Conservation (phyloP, 192 early-diverging fungal species). For the Allomyces javanicus region DNA sequence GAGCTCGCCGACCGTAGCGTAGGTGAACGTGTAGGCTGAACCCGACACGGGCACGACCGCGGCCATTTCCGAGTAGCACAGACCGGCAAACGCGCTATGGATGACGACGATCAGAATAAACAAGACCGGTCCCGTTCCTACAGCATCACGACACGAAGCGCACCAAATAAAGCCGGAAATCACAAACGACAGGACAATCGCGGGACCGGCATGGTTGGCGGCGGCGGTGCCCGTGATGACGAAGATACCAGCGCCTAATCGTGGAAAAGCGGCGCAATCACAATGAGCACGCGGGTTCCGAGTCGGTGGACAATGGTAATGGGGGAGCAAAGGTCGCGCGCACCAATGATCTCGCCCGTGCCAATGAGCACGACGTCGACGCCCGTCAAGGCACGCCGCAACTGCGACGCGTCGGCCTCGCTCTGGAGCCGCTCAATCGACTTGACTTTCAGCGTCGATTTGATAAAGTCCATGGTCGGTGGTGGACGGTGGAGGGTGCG, state of each 20-base stretch:
- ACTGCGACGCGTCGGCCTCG: background rate
- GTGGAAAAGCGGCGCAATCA: no score
- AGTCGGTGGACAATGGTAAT: background rate
- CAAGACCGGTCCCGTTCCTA: slow-evolving; percentile 26
- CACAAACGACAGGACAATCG: slow-evolving; percentile 58
- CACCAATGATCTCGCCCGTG: background rate
- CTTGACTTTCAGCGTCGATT: background rate
- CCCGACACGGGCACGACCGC: slow-evolving; percentile 78
- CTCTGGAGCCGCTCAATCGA: background rate
- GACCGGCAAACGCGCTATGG: slow-evolving; percentile 36
- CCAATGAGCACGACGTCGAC: background rate
- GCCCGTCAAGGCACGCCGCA: background rate
- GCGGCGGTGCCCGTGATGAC: slow-evolving; percentile 26
- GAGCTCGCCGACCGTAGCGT: slow-evolving; percentile 66
- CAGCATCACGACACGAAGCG: no score
- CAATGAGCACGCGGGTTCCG: no score
- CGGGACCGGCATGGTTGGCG: slow-evolving; percentile 58
- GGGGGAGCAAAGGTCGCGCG: background rate
- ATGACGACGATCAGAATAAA: slow-evolving; percentile 62
- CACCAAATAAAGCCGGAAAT: slow-evolving; percentile 43
- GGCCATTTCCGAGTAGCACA: slow-evolving; percentile 73
- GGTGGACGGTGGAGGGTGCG: no score
- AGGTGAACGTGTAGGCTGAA: slow-evolving; percentile 71
- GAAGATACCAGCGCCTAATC: background rate
- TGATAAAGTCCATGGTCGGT: no score